phyloP scores from a whole-genome alignment of 441 rosid genomes.

The Breynia disticha region DNA sequence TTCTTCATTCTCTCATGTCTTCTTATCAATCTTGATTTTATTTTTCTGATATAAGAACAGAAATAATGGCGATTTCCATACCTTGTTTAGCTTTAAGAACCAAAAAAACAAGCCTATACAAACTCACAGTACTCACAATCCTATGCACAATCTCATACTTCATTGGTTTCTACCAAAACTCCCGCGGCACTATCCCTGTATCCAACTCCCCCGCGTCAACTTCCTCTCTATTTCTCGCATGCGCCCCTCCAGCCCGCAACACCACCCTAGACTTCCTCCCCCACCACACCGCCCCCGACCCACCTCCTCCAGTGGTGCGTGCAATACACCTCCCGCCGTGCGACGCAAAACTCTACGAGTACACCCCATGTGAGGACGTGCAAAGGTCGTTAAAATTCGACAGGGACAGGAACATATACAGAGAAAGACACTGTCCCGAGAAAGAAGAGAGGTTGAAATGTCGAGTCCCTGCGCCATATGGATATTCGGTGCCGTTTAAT shows the following conservation, averaged over 20 bases:
- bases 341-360: slow-evolving; percentile 31
- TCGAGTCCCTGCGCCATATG: slow-evolving; percentile 71
- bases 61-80: neutral
- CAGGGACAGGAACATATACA: slow-evolving; percentile 44
- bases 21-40: neutral
- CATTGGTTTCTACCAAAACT: slow-evolving; percentile 38
- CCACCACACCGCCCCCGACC: slow-evolving; percentile 18
- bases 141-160: slow-evolving; percentile 42
- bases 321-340: slow-evolving; percentile 32
- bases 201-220: slow-evolving; percentile 1
- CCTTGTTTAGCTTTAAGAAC: slow-evolving; percentile 19
- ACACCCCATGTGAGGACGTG: slow-evolving; percentile 71
- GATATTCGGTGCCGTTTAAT: slow-evolving; percentile 59
- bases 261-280: slow-evolving; percentile 27
- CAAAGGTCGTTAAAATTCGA: slow-evolving; percentile 53
- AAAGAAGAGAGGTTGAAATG: slow-evolving; percentile 42
- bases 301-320: slow-evolving; percentile 3
- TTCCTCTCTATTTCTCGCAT: slow-evolving; percentile 6
- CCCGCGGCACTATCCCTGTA: slow-evolving; percentile 14
- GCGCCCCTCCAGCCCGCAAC: slow-evolving; percentile 5
- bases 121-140: slow-evolving; percentile 24
- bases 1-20: slow-evolving; percentile 2
- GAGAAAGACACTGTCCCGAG: slow-evolving; percentile 86
- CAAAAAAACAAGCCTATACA: slow-evolving; percentile 40
- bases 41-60: neutral